Percentiles rank a stretch among this genome's conserved stretches.
These are phyloP conservation scores for Mycena galopus DNA, from an alignment of 768 basidiomycete species.

Conservation along the genomic window DNA sequence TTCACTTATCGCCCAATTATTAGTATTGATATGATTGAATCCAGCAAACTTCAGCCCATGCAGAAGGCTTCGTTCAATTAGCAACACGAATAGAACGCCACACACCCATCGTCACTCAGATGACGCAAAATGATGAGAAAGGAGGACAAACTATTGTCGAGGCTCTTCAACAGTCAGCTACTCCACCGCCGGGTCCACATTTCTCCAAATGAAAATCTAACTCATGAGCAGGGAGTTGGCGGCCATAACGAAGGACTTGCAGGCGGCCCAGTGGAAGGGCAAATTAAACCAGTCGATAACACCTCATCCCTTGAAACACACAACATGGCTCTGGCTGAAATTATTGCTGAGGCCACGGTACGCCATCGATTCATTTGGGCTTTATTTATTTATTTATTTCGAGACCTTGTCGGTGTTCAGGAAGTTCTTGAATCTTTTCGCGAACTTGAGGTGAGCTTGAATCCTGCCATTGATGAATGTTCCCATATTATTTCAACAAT, in stretches of 20 bases:
- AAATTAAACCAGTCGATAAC: not conserved
- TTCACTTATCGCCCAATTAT: too few species aligned
- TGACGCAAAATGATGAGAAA: not conserved
- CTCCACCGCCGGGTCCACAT: too few species aligned
- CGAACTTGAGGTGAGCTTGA: not conserved
- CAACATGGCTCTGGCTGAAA: not conserved
- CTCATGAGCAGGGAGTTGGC: not conserved
- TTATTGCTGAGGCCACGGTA: too few species aligned
- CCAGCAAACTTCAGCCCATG: not conserved
- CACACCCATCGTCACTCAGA: too few species aligned
- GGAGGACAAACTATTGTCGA: not conserved
- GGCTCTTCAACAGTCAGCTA: not conserved
- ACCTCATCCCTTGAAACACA: not conserved
- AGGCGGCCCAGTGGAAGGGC: not conserved
- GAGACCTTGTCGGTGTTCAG: too few species aligned
- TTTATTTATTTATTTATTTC: too few species aligned
- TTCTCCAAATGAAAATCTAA: not conserved
- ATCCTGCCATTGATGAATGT: too few species aligned
- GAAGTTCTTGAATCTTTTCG: too few species aligned
- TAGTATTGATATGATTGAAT: not conserved
- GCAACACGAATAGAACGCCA: not conserved
- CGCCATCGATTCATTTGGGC: too few species aligned
- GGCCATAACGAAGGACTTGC: not conserved
- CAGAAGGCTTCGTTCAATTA: not conserved
- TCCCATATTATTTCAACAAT: too few species aligned